phyloP scores from a whole-genome alignment of 2,329 filamentous ascomycete genomes.

The Apiospora malaysiana region DNA sequence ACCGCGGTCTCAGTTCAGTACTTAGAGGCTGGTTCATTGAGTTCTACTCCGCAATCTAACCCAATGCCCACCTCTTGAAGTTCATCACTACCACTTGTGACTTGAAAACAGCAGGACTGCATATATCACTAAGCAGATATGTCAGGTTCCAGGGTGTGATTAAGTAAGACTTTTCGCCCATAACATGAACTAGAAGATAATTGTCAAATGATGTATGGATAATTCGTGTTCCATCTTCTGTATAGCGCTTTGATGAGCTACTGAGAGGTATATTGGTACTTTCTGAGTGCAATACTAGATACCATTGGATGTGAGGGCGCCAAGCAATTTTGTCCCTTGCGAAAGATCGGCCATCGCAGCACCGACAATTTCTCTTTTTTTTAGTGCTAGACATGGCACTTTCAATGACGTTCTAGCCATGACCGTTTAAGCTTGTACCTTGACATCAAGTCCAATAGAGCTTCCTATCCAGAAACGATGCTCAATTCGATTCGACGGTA shows the following conservation, averaged over 20 bases:
- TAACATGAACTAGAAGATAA: not conserved
- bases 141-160: too few relatives aligned
- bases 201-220: too few relatives aligned
- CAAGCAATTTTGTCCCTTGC: not conserved
- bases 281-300: too few relatives aligned
- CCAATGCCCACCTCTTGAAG: not conserved
- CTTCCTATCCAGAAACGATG: not conserved
- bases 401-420: slow-evolving; percentile 12
- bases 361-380: slow-evolving; percentile 13
- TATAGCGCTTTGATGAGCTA: too few relatives aligned
- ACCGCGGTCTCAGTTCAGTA: not conserved
- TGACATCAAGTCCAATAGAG: not conserved
- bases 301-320: not conserved
- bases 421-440: not conserved
- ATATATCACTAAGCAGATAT: not conserved
- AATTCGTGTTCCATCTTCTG: too few relatives aligned
- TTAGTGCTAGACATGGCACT: not conserved
- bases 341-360: not conserved
- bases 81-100: not conserved
- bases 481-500: not conserved
- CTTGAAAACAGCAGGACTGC: not conserved
- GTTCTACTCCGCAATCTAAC: not conserved
- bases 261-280: too few relatives aligned
- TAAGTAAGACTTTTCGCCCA: not conserved
- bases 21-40: not conserved